Evolutionary conservation across 2,329 filamentous ascomycete genomes (phyloP), one percentile per base, ranked within the genome.

Genomic region (Verticillium albo-atrum): DNA sequence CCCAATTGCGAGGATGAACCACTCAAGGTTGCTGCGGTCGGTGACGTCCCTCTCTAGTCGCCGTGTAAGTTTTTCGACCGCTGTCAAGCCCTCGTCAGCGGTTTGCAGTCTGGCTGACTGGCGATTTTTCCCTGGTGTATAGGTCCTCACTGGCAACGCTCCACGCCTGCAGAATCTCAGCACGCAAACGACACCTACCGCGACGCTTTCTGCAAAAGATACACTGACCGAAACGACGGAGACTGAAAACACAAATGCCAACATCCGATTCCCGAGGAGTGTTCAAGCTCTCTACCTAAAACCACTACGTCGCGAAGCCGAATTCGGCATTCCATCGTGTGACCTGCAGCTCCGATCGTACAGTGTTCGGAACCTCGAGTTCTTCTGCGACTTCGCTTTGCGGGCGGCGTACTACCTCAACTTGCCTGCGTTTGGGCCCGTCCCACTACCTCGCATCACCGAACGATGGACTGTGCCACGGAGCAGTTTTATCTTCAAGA

Each of bases 401-500:
- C 90, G 95, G 65, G 93, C 93, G 4, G 95, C 95, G 59, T 99
- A 98, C 78, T 99, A 94, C 77, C 86, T 97, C 50, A 86, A 89
- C 20, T 87, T 99, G 2, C 89, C 92, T 10, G 92, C 92, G 3
- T 90, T 85, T 54, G 95, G 95, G 0, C 93, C 95, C 6, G 81
- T 95, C 6, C 92, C 94, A 12, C 80, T 99, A 20, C 95, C 95
- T 1, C 87, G 89, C 60, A 92, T 94, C 64, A 90, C 85, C 17
- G 91, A 99, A 79, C 86, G 93, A 68, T 99, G 95, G 95, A 98
- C 95, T 1, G 92, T 98, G 2, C 92, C 92, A 10, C 85, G 87
- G 69, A 86, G 86, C 70, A 90, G 91, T 73, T 99, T 99, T 79
- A 91, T 97, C 65, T 91, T 92, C 81, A 99, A 98, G 79, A 99